Conservation (phyloP, 2,329 filamentous ascomycete species). For the Colletotrichum lentis region DNA sequence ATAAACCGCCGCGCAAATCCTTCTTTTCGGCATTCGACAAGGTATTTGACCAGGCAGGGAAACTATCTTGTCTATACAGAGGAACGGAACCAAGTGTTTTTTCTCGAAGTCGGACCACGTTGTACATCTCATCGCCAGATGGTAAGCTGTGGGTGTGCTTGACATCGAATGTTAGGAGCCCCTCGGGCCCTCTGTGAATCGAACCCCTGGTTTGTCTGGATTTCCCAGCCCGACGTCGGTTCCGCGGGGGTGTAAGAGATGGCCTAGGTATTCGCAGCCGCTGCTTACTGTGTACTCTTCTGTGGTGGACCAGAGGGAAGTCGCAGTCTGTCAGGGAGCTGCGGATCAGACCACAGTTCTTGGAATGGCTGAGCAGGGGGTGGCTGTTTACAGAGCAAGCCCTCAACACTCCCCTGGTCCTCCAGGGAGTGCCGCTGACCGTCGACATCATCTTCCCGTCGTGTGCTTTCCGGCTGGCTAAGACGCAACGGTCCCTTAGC, state of each 20-base stretch:
- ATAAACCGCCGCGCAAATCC: slow-evolving; percentile 30
- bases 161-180: slow-evolving; percentile 43
- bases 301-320: slow-evolving; percentile 26
- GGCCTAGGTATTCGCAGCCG: slow-evolving; percentile 18
- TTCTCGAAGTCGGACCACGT: slow-evolving; percentile 43
- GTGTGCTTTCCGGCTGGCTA: slow-evolving; percentile 22
- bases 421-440: slow-evolving; percentile 25
- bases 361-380: slow-evolving; percentile 29
- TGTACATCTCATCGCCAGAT: slow-evolving; percentile 41
- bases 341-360: slow-evolving; percentile 36
- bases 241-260: slow-evolving; percentile 32
- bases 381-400: slow-evolving; percentile 28
- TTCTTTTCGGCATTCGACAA: slow-evolving; percentile 26
- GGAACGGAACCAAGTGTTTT: slow-evolving; percentile 44
- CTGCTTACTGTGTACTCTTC: neutral
- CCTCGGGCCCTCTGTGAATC: slow-evolving; percentile 22
- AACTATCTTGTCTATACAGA: slow-evolving; percentile 37
- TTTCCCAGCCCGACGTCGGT: slow-evolving; percentile 34
- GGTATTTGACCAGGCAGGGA: slow-evolving; percentile 22
- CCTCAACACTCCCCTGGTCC: slow-evolving; percentile 21
- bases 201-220: slow-evolving; percentile 33
- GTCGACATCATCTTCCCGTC: slow-evolving; percentile 6
- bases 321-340: slow-evolving; percentile 31
- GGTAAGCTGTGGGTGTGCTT: slow-evolving; percentile 31
- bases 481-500: slow-evolving; percentile 26